Evolutionary conservation across 148 eudicot species (phyloP).

Genomic region (Selenicereus undatus): DNA sequence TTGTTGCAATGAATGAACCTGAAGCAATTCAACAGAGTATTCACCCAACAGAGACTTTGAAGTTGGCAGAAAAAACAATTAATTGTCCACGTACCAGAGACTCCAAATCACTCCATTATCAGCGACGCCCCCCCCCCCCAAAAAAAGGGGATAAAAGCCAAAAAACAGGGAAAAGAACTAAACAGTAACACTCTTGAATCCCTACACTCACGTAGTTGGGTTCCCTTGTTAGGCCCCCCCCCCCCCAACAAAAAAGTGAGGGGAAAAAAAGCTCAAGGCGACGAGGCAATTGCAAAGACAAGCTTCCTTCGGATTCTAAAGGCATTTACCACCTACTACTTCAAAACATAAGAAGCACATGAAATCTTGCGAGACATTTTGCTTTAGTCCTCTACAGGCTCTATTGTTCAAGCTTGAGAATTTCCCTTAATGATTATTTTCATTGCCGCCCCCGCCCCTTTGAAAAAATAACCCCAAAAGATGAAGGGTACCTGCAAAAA

Average conservation of each 20-base stretch:
- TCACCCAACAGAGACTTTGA: neutral
- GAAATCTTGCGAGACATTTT: neutral
- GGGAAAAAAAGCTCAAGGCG: too few relatives aligned
- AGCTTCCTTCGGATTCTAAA: too few relatives aligned
- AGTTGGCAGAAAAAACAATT: neutral
- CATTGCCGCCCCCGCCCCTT: neutral
- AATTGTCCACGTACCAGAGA: constrained; percentile 1
- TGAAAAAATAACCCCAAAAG: neutral
- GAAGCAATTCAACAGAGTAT: constrained; percentile 12
- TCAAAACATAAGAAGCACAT: neutral
- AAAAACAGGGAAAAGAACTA: too few relatives aligned
- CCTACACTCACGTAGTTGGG: too few relatives aligned
- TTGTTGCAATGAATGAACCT: constrained; percentile 72
- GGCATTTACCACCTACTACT: neutral
- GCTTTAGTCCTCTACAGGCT: neutral
- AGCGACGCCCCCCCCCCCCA: too few relatives aligned
- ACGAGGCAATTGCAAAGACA: too few relatives aligned
- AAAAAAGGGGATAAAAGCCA: too few relatives aligned
- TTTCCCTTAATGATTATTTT: neutral
- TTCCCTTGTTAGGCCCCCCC: too few relatives aligned
- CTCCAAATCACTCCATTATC: neutral
- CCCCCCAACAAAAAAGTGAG: too few relatives aligned
- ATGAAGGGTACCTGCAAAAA: neutral
- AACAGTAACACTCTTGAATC: too few relatives aligned
- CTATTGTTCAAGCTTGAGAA: neutral